Base-by-base conservation (phyloP, 2,329 filamentous ascomycete species). In the Aspergillus cejpii region DNA sequence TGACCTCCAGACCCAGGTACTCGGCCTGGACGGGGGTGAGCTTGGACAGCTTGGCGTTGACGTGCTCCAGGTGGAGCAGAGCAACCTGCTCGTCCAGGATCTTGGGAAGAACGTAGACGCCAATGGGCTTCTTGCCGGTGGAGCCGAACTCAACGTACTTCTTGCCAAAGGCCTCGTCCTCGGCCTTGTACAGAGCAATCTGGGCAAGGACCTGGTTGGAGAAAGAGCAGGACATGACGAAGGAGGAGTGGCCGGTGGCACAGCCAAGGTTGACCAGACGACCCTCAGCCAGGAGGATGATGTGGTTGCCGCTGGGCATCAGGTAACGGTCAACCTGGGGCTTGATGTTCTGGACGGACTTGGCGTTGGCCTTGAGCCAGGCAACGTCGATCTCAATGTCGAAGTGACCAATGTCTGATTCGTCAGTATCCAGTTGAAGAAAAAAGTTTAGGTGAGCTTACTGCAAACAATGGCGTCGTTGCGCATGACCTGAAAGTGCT, bases 211-310 rank as follows among this genome's bases (percentile, higher is more conserved):
- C 92, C 81, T 98, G 92, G 85, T 98, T 98, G 81, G 90, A 94
- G 85, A 98, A 98, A 55, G 91, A 97, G 85, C 92, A 98, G 63
- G 90, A 96, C 92, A 98, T 97, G 79, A 98, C 92, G 74, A 98
- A 98, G 42, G 91, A 97, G 60, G 90, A 95, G 85, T 98, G 92
- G 60, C 92, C 92, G 55, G 92, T 98, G 69, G 92, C 92, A 75
- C 92, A 98, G 74, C 92, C 92, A 62, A 98, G 80, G 85, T 98
- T 98, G 77, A 98, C 92, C 57, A 98, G 86, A 79, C 92, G 91
- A 62, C 92, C 92, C 79, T 97, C 92, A 54, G 92, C 92, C 55
- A 98, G 83, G 64, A 98, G 89, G 75, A 98, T 94, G 80, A 98
- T 90, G 81, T 97, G 85, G 64, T 87, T 84, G 75, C 92, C 92